These are phyloP conservation scores for Neotropicomus parvogracilis DNA, from an alignment of 1,284 basidiomycete species.

Conservation along the genomic window DNA sequence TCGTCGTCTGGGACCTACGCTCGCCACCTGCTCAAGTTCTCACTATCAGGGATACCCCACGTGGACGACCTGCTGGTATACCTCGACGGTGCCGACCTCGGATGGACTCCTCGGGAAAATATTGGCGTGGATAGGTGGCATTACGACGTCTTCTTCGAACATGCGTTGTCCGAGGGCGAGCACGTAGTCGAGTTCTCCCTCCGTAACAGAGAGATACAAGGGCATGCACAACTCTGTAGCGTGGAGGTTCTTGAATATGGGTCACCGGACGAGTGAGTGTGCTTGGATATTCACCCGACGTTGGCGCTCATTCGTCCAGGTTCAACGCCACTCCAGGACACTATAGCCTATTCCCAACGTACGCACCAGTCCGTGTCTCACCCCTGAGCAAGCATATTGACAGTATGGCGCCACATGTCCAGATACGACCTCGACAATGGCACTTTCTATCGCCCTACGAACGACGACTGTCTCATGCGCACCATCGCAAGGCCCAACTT, in stretches of 20 bases:
- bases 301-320: slow-evolving; percentile 37
- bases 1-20: slow-evolving; percentile 63
- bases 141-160: slow-evolving; percentile 53
- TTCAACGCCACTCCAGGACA: slow-evolving; percentile 59
- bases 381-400: background rate
- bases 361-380: slow-evolving; percentile 16
- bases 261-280: slow-evolving; percentile 52
- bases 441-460: slow-evolving; percentile 72
- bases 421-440: slow-evolving; percentile 59
- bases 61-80: slow-evolving; percentile 53
- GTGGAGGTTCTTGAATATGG: slow-evolving; percentile 78
- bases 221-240: slow-evolving; percentile 70
- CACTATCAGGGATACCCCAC: slow-evolving; percentile 70
- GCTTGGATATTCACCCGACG: background rate
- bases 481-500: slow-evolving; percentile 67
- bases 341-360: slow-evolving; percentile 77
- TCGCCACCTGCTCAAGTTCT: slow-evolving; percentile 66
- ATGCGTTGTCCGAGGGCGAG: slow-evolving; percentile 42
- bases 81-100: slow-evolving; percentile 58
- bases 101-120: slow-evolving; percentile 52
- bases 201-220: slow-evolving; percentile 47
- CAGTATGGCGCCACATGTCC: background rate
- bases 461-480: slow-evolving; percentile 84
- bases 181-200: slow-evolving; percentile 61
- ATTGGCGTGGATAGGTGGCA: slow-evolving; percentile 71